Conservation (phyloP, 192 early-diverging fungal genomes). For the Gryganskiella cystojenkinii region DNA sequence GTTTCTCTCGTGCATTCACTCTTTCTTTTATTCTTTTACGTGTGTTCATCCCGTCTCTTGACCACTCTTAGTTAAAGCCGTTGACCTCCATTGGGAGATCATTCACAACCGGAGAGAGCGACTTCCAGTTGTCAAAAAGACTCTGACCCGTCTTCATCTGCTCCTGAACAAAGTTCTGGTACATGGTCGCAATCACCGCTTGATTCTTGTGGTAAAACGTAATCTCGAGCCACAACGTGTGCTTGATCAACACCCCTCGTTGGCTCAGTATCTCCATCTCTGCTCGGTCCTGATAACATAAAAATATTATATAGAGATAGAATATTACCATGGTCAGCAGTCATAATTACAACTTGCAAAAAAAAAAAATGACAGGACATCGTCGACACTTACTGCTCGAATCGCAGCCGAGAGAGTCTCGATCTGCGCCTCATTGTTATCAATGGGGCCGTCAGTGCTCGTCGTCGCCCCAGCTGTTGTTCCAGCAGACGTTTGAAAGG, state of each 20-base stretch:
- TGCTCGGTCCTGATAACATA: conserved; percentile 54
- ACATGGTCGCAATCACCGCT: conserved; percentile 60
- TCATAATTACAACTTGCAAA: background rate
- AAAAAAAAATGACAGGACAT: background rate
- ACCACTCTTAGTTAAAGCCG: conserved; percentile 20
- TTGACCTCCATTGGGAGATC: conserved; percentile 60
- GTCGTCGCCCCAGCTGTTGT: conserved; percentile 11
- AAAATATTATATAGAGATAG: background rate
- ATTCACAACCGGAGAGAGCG: conserved; percentile 54
- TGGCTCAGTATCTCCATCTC: conserved; percentile 60
- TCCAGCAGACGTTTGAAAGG: background rate
- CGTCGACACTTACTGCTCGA: conserved; percentile 5
- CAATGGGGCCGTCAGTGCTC: conserved; percentile 8
- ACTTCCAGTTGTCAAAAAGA: conserved; percentile 58
- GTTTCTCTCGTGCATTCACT: too few relatives aligned
- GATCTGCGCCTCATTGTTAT: conserved; percentile 18
- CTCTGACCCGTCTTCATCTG: conserved; percentile 60
- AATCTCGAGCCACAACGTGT: conserved; percentile 67
- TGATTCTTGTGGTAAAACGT: conserved; percentile 69
- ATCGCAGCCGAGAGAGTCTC: conserved; percentile 12
- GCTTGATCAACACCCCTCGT: conserved; percentile 56
- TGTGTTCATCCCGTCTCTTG: background rate
- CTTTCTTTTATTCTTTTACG: too few relatives aligned
- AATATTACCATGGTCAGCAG: background rate
- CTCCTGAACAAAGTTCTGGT: conserved; percentile 67